phyloP scores from a whole-genome alignment of 176 grass and related monocot species.

The Carex cristatella region DNA sequence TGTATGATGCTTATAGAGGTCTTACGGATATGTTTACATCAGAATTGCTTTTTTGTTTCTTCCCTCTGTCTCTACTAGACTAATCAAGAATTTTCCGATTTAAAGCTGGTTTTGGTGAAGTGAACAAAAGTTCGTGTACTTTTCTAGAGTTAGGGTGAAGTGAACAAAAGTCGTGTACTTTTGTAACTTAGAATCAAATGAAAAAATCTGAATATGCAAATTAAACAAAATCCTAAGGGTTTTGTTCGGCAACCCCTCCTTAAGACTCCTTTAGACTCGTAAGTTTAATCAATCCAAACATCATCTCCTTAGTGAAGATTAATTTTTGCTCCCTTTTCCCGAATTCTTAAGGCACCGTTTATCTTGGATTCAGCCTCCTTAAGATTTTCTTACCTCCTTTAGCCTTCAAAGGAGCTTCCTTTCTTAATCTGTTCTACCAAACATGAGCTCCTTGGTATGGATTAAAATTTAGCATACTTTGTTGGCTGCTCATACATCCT shows the following conservation, averaged over 20 bases:
- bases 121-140: not conserved
- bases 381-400: no score
- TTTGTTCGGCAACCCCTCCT: no score
- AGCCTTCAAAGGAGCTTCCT: no score
- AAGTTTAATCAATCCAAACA: no score
- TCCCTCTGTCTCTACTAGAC: not conserved
- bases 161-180: not conserved
- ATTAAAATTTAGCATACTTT: not conserved
- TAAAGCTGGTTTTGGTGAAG: not conserved
- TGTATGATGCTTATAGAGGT: not conserved
- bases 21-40: not conserved
- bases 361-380: no score
- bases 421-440: no score
- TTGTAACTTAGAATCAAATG: not conserved
- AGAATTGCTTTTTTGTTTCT: not conserved
- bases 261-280: no score
- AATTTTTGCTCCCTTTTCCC: no score
- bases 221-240: not conserved
- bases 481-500: not conserved
- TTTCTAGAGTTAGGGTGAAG: not conserved
- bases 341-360: no score
- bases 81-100: not conserved
- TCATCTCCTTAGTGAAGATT: no score
- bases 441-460: no score
- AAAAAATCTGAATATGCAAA: no score